A percentile compares a stretch with the other conserved stretches of the same genome.
phyloP scores from a whole-genome alignment of 2,329 filamentous ascomycete species.

The Cladosporium sp. region DNA sequence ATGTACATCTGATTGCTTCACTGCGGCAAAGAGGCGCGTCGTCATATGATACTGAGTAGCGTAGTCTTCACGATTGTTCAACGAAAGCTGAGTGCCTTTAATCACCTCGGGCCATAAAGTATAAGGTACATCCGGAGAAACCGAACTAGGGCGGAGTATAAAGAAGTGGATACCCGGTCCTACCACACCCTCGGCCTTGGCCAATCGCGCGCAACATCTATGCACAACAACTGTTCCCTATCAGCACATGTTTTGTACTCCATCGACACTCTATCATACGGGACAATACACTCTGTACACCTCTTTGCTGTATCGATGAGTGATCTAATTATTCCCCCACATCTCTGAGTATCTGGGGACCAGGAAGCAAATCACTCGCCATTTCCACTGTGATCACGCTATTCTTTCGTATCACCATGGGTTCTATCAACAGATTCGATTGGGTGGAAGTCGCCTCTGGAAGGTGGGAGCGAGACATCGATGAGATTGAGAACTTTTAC shows the following conservation, averaged over 20 bases:
- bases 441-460: constrained; percentile 1
- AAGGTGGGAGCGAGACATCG: not conserved
- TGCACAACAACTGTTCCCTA: not conserved
- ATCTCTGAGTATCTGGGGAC: too few species aligned
- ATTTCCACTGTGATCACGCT: not conserved
- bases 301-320: too few species aligned
- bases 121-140: not conserved
- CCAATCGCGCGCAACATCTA: not conserved
- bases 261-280: too few species aligned
- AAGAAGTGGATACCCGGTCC: not conserved
- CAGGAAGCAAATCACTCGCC: not conserved
- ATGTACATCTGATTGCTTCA: too few species aligned
- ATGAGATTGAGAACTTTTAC: constrained; percentile 7
- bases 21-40: too few species aligned
- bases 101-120: too few species aligned
- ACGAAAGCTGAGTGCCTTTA: too few species aligned
- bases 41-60: too few species aligned
- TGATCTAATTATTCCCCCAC: too few species aligned
- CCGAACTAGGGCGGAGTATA: not conserved
- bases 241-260: too few species aligned
- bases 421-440: constrained; percentile 2
- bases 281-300: too few species aligned
- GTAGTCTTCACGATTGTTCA: too few species aligned
- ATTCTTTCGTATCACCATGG: not conserved
- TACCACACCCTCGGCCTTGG: not conserved